Percentiles rank a stretch among this genome's conserved stretches.
Evolutionary conservation across 164 flowering plant species (phyloP).

Genomic region (Taxillus chinensis): DNA sequence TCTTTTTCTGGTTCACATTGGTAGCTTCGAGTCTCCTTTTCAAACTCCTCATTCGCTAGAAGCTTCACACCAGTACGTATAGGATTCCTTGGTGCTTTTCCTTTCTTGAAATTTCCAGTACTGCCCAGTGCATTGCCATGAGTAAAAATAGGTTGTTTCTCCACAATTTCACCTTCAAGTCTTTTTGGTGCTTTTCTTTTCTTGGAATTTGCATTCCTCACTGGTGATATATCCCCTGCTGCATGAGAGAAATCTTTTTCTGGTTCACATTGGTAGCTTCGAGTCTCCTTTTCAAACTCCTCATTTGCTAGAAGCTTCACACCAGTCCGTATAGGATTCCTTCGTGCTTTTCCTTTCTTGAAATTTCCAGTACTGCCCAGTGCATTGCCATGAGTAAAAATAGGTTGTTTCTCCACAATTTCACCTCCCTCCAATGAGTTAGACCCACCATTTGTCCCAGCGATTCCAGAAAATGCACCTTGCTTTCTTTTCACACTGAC

Average conservation of each 20-base stretch:
- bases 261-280: conserved; percentile 43
- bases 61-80: conserved; percentile 28
- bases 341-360: not conserved
- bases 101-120: too few relatives aligned
- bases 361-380: too few relatives aligned
- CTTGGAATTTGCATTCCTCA: conserved; percentile 27
- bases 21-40: conserved; percentile 49
- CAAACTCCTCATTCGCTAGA: conserved; percentile 53
- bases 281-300: conserved; percentile 53
- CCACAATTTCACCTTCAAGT: conserved; percentile 20
- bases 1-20: conserved; percentile 44
- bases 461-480: conserved; percentile 5
- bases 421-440: conserved; percentile 21
- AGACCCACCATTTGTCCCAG: conserved; percentile 11
- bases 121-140: too few relatives aligned
- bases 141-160: too few relatives aligned
- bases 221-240: conserved; percentile 8
- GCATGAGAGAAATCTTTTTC: conserved; percentile 30
- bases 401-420: conserved; percentile 25
- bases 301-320: conserved; percentile 46
- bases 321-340: conserved; percentile 14
- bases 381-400: not conserved
- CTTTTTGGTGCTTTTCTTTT: conserved; percentile 56
- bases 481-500: conserved; percentile 56
- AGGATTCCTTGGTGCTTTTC: not conserved